A percentile compares a stretch with the other conserved stretches of the same genome.
Evolutionary conservation across 2,329 filamentous ascomycete genomes (phyloP).

Genomic region (Nothomitra cinnamomea): DNA sequence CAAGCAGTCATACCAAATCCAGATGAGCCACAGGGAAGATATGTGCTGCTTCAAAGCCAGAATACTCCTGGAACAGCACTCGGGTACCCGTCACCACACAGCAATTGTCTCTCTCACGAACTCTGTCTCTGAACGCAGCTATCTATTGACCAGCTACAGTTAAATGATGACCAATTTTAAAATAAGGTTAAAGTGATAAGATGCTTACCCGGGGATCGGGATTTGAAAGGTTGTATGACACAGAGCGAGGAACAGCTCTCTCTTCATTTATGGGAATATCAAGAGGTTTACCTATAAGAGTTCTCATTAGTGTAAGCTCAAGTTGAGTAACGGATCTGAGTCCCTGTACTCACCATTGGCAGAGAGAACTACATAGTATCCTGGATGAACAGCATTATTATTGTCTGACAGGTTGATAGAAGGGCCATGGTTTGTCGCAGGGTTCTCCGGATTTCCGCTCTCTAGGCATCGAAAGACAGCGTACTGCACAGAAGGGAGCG

Average conservation of each 20-base stretch:
- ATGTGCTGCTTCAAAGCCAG: too few species aligned
- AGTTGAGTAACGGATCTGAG: background rate
- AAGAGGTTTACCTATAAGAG: background rate
- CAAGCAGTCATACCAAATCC: background rate
- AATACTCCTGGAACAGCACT: background rate
- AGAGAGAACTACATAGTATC: constrained; percentile 3
- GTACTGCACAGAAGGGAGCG: background rate
- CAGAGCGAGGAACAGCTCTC: background rate
- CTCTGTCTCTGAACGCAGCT: background rate
- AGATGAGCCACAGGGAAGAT: too few species aligned
- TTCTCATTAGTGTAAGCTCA: constrained; percentile 2
- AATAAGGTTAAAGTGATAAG: constrained; percentile 1
- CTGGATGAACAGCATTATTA: background rate
- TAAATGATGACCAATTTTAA: constrained; percentile 2
- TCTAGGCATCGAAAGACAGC: background rate
- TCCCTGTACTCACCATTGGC: background rate
- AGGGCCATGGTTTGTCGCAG: background rate
- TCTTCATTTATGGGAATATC: constrained; percentile 2
- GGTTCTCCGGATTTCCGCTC: too few species aligned
- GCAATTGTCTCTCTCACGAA: constrained; percentile 1
- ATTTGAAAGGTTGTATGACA: constrained; percentile 2
- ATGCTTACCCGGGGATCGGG: constrained; percentile 2
- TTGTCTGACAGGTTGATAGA: background rate
- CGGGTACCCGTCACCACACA: background rate
- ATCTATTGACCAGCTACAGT: constrained; percentile 1